Conservation (phyloP, 139 green algal genomes). For the Asterochloris sp. region DNA sequence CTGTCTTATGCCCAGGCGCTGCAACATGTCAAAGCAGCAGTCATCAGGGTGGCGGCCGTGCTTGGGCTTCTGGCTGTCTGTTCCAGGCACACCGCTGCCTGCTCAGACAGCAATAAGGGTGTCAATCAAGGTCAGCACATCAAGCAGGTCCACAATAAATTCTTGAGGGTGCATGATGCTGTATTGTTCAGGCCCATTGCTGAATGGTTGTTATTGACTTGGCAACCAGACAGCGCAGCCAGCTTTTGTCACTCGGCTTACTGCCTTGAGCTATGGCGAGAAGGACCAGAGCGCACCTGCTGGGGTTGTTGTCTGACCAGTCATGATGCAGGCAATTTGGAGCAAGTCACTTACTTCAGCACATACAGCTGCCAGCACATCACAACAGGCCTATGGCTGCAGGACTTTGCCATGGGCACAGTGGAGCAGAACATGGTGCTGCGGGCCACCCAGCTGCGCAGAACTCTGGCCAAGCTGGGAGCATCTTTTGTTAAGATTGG, state of each 20-base stretch:
- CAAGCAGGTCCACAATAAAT: too few relatives aligned
- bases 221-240: too few relatives aligned
- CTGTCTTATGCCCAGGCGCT: too few relatives aligned
- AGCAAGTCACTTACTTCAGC: neutral
- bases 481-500: constrained; percentile 91
- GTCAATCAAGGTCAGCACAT: too few relatives aligned
- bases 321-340: neutral
- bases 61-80: too few relatives aligned
- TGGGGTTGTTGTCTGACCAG: neutral
- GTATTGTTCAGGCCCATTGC: too few relatives aligned
- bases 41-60: too few relatives aligned
- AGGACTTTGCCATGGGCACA: constrained; percentile 61
- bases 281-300: neutral
- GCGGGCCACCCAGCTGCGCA: constrained; percentile 62
- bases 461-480: constrained; percentile 60
- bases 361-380: neutral
- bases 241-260: neutral
- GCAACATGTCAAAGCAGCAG: too few relatives aligned
- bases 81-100: too few relatives aligned
- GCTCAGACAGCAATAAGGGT: too few relatives aligned
- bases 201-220: too few relatives aligned
- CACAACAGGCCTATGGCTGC: neutral
- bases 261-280: neutral
- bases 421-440: constrained; percentile 55
- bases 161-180: too few relatives aligned